Conservation (phyloP, 805 yeast species). For the Candida parachauliodes region DNA sequence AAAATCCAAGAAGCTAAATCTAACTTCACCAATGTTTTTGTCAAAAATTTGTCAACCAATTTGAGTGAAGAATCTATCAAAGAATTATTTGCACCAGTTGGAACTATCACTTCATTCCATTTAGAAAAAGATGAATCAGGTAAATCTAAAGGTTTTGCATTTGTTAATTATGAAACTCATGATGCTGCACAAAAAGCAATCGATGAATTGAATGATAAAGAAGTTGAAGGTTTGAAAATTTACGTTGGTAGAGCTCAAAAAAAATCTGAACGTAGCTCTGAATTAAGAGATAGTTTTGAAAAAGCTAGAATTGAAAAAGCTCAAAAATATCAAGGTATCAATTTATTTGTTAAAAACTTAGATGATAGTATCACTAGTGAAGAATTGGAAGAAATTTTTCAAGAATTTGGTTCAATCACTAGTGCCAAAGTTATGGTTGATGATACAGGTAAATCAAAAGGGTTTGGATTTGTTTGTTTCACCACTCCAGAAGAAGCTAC, state of each 20-base stretch:
- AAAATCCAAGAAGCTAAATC: constrained; percentile 87
- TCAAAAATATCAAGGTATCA: constrained; percentile 95
- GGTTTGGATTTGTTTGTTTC: constrained; percentile 98
- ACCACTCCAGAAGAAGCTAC: constrained; percentile 98
- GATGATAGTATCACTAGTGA: constrained; percentile 92
- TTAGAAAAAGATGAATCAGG: constrained; percentile 80
- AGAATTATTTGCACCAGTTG: constrained; percentile 67
- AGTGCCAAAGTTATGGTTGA: constrained; percentile 96
- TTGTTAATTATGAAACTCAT: constrained; percentile 86
- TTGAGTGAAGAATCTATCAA: constrained; percentile 68
- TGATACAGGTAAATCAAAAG: constrained; percentile 92
- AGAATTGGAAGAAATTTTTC: constrained; percentile 84
- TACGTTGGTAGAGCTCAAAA: constrained; percentile 99
- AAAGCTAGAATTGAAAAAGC: constrained; percentile 85
- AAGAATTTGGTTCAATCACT: constrained; percentile 91
- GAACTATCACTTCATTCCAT: constrained; percentile 78
- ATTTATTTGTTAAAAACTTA: constrained; percentile 93
- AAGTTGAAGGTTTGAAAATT: constrained; percentile 77
- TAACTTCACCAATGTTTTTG: constrained; percentile 93
- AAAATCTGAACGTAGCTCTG: constrained; percentile 96
- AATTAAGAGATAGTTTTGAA: constrained; percentile 92
- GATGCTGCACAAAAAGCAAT: constrained; percentile 88
- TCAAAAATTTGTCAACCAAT: constrained; percentile 80
- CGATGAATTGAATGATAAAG: constrained; percentile 84
- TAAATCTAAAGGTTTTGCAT: constrained; percentile 93